Conservation (phyloP, 2,329 filamentous ascomycete species). For the Penicillium brevicompactum region DNA sequence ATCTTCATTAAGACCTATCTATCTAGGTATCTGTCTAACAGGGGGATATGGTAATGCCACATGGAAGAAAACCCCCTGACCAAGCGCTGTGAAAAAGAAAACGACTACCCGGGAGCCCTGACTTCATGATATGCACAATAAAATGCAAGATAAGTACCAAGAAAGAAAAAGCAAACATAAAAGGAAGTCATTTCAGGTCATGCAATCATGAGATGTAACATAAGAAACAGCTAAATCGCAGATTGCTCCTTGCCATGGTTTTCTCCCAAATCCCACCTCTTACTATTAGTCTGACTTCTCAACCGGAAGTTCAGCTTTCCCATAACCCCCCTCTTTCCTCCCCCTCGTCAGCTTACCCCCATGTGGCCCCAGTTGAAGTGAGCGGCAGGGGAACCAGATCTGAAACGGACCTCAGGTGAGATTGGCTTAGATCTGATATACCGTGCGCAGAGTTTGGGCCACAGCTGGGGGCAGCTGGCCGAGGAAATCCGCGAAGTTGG, state of each 20-base stretch:
- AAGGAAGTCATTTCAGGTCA: constrained; percentile 14
- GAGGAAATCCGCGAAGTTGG: constrained; percentile 50
- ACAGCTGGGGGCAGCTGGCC: constrained; percentile 43
- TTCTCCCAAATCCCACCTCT: not conserved
- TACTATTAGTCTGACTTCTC: constrained; percentile 5
- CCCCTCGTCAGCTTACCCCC: not conserved
- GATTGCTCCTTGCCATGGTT: constrained; percentile 14
- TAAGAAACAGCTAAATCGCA: constrained; percentile 17
- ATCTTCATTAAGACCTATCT: constrained; percentile 16
- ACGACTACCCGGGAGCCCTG: constrained; percentile 7
- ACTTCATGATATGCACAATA: constrained; percentile 15
- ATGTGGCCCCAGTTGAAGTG: not conserved
- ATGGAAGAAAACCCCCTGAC: constrained; percentile 5
- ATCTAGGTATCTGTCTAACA: constrained; percentile 27
- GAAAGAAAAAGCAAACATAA: constrained; percentile 8
- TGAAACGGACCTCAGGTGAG: not conserved
- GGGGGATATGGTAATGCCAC: constrained; percentile 6
- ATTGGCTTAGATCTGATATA: constrained; percentile 43
- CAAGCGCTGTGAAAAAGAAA: constrained; percentile 15
- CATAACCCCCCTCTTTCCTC: not conserved
- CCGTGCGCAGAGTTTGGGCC: constrained; percentile 44
- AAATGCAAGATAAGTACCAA: constrained; percentile 12
- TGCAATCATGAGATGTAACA: constrained; percentile 18
- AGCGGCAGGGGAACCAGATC: not conserved
- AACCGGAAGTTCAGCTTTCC: not conserved